Evolutionary conservation across 768 basidiomycete genomes (phyloP).

Genomic region (Candolleomyces eurysporus): DNA sequence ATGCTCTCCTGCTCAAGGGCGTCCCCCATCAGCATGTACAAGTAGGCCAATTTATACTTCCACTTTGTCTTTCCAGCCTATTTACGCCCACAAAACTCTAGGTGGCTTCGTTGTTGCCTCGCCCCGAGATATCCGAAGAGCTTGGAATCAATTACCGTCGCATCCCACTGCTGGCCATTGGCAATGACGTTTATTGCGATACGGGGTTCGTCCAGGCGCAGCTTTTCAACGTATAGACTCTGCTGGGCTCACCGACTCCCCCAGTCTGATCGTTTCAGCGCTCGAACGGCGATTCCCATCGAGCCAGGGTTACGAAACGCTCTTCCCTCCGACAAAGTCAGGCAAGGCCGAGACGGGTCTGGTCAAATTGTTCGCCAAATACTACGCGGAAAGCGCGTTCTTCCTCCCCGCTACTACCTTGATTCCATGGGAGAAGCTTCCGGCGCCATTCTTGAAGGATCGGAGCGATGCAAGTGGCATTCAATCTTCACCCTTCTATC

Average conservation of each 20-base stretch:
- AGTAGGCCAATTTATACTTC: conserved; percentile 26
- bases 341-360: conserved; percentile 44
- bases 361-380: conserved; percentile 46
- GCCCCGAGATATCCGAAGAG: conserved; percentile 52
- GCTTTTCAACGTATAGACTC: not conserved
- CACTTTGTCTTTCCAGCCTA: not conserved
- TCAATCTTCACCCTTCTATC: not conserved
- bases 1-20: conserved; percentile 47
- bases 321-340: conserved; percentile 46
- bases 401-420: conserved; percentile 39
- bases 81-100: conserved; percentile 18
- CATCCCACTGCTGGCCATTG: conserved; percentile 59
- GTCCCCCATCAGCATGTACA: conserved; percentile 48
- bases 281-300: conserved; percentile 57
- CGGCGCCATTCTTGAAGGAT: conserved; percentile 47
- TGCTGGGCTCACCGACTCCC: not conserved
- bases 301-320: conserved; percentile 42
- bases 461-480: conserved; percentile 37
- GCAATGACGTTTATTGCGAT: conserved; percentile 61
- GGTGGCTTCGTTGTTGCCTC: conserved; percentile 51
- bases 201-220: conserved; percentile 33
- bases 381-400: conserved; percentile 42
- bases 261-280: conserved; percentile 44
- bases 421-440: conserved; percentile 49
- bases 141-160: conserved; percentile 56